Evolutionary conservation across 2,329 filamentous ascomycete species (phyloP).

Genomic region (Mollisia scopiformis): DNA sequence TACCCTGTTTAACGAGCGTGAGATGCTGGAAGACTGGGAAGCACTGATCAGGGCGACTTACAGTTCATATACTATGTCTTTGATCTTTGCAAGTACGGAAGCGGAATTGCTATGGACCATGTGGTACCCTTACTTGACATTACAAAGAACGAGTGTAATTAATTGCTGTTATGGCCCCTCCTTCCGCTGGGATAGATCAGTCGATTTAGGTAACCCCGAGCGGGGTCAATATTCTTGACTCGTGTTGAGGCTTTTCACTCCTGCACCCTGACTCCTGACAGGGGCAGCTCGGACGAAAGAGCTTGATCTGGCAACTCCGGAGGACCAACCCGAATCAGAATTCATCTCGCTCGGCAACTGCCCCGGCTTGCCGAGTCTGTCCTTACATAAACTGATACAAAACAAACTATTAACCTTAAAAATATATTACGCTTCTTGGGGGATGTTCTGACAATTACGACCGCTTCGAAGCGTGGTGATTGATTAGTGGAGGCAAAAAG

Average conservation of each 20-base stretch:
- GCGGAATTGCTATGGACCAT: not conserved
- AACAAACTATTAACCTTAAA: too few species aligned
- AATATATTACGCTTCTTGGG: too few species aligned
- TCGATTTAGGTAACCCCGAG: not conserved
- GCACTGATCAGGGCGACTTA: not conserved
- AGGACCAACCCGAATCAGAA: not conserved
- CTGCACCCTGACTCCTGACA: not conserved
- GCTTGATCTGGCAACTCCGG: not conserved
- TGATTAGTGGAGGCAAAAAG: not conserved
- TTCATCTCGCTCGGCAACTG: not conserved
- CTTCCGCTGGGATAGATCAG: not conserved
- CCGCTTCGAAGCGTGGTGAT: not conserved
- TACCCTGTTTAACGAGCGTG: not conserved
- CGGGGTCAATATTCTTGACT: not conserved
- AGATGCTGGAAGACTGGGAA: constrained; percentile 4
- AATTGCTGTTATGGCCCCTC: not conserved
- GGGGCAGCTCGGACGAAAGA: not conserved
- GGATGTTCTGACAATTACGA: not conserved
- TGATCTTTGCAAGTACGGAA: not conserved
- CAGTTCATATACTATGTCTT: not conserved
- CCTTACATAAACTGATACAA: not conserved
- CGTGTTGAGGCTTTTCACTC: not conserved
- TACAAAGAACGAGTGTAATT: not conserved
- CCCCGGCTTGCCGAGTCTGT: not conserved
- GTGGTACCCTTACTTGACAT: not conserved